Evolutionary conservation across 2,329 filamentous ascomycete genomes (phyloP), one percentile per base, ranked within the genome.

Genomic region (Cladosporium sp.): DNA sequence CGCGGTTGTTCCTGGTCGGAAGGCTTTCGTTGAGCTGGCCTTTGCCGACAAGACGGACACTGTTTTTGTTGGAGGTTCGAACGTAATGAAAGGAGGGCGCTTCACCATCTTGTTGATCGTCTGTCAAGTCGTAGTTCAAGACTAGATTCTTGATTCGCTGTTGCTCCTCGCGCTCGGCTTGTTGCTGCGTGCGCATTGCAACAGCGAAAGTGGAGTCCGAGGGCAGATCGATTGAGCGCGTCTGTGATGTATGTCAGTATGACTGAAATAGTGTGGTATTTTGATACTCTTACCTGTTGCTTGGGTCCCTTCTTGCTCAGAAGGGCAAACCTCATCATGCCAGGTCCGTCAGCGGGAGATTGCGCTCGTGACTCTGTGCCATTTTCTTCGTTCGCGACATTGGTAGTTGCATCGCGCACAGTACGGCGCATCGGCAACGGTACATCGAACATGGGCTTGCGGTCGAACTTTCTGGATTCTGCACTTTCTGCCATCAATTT

Each of bases 401-500:
- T 66, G 36, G 70, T 67, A n/a, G 82, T 7, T 51, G 75, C 74
- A 61, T 93, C 91, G 32, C 91, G 89, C 83, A 77, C 82, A 26
- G 74, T 75, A 26, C 86, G 85, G 64, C 92, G 90, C 80, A 99
- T 93, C 0, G 95, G 95, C n/a, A 99, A 82, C 1, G 96, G 93
- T n/a, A 98, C 92, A 77, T 99, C 96, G 74, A 99, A 97, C 61
- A 95, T 86, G 32, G 92, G 88, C 80, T 97, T 97, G 68, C 95
- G 91, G 75, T 99, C 95, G 72, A 97, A 96, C 74, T 97, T 97
- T 72, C 95, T 88, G 4, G 94, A 96, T 72, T 99, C 95, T 73
- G 97, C 82, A 80, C 94, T 97, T 78, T 99, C 95, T 60, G 93
- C 87, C 94, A 99, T 98, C 87, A 99, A 91, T 79, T 96, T 97